phyloP scores from a whole-genome alignment of 148 eudicot genomes.

The Spergularia marina region DNA sequence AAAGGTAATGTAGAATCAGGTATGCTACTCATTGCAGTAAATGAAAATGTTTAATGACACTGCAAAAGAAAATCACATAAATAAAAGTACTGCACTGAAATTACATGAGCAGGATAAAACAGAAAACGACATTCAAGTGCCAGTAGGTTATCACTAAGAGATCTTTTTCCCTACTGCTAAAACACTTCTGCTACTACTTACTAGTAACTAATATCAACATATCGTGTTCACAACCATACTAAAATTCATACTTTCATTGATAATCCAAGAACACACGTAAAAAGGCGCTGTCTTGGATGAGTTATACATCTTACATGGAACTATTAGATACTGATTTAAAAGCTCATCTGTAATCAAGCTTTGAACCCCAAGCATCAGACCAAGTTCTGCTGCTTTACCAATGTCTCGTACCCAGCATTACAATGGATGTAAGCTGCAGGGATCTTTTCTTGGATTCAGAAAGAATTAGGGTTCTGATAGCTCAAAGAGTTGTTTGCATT shows the following conservation, averaged over 20 bases:
- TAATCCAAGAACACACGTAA: conserved; percentile 50
- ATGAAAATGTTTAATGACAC: neutral
- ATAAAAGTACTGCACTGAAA: neutral
- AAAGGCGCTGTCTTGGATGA: conserved; percentile 52
- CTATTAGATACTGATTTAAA: conserved; percentile 7
- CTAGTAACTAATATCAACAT: neutral
- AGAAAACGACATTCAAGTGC: conserved; percentile 10
- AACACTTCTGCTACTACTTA: neutral
- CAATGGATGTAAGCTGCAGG: conserved; percentile 15
- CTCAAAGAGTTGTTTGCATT: conserved; percentile 36
- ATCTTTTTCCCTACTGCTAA: neutral
- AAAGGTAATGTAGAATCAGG: conserved; percentile 6
- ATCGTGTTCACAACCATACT: neutral
- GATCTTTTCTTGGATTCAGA: conserved; percentile 24
- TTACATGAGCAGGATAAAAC: neutral
- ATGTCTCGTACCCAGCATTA: conserved; percentile 23
- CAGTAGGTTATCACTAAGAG: conserved; percentile 17
- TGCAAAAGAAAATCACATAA: neutral
- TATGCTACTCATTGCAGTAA: neutral
- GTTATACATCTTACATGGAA: conserved; percentile 19
- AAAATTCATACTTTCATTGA: conserved; percentile 12
- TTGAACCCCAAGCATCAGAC: conserved; percentile 17
- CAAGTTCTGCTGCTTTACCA: conserved; percentile 21
- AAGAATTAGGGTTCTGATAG: conserved; percentile 38
- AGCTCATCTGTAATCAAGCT: neutral